A percentile compares a stretch with the other conserved stretches of the same genome.
Evolutionary conservation across 2,329 filamentous ascomycete species (phyloP).

Genomic region (Alternaria arbusti): DNA sequence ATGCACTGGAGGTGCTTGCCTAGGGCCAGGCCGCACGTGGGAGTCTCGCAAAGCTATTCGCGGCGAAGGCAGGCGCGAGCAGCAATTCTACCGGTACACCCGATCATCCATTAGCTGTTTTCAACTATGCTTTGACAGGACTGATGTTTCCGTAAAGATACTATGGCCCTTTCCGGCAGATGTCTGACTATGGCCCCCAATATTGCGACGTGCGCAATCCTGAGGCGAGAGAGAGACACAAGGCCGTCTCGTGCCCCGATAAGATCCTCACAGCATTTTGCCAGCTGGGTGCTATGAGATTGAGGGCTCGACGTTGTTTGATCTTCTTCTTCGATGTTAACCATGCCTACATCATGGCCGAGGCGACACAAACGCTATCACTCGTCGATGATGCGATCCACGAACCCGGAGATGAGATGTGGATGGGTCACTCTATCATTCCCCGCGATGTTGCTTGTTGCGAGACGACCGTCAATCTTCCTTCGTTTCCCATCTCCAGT

Average conservation of each 20-base stretch:
- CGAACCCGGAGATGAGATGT: neutral
- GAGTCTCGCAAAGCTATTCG: neutral
- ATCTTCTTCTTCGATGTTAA: neutral
- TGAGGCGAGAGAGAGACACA: neutral
- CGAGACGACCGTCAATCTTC: neutral
- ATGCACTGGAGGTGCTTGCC: neutral
- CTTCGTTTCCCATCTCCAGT: neutral
- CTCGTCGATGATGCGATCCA: neutral
- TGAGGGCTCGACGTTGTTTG: neutral
- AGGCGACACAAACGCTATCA: neutral
- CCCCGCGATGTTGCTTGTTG: neutral
- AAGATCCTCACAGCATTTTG: neutral
- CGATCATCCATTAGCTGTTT: neutral
- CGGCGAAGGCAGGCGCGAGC: neutral
- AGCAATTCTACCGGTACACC: neutral
- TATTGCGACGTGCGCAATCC: neutral
- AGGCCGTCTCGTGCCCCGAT: neutral
- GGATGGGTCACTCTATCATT: neutral
- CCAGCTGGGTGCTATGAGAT: neutral
- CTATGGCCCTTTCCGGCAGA: neutral
- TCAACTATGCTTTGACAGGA: neutral
- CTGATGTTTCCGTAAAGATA: neutral
- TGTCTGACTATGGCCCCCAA: neutral
- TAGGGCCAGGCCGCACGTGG: neutral
- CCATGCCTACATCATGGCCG: neutral